Percentiles rank a stretch among this genome's conserved stretches.
Conservation (phyloP, 202 grass and related monocot species). For the Schoenoplectus triqueter region DNA sequence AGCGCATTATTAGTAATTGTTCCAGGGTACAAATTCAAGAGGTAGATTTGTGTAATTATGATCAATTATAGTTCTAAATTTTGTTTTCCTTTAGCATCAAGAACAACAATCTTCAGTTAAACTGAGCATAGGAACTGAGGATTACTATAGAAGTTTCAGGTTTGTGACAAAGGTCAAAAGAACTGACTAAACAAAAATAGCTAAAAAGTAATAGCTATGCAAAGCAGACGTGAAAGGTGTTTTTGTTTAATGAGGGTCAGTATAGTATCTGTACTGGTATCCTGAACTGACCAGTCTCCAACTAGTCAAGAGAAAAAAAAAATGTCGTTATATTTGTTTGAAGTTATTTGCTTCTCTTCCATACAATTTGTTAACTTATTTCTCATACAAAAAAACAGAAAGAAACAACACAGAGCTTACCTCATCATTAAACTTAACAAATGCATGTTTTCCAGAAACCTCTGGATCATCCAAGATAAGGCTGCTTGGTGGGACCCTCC, state of each 20-base stretch:
- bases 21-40: conserved; percentile 5
- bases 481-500: conserved; percentile 70
- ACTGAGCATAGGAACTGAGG: not conserved
- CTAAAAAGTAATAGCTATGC: not conserved
- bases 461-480: conserved; percentile 73
- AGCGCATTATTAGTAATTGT: not conserved
- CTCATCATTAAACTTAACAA: conserved; percentile 70
- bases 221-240: not conserved
- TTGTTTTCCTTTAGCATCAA: not conserved
- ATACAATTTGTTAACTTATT: conserved; percentile 3
- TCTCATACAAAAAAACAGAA: conserved; percentile 33
- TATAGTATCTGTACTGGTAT: not conserved
- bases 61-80: not conserved
- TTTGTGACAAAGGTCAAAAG: not conserved
- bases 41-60: not conserved
- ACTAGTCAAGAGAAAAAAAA: not conserved
- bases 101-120: not conserved
- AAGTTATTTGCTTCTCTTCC: not conserved
- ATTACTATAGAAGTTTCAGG: not conserved
- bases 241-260: conserved; percentile 5
- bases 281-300: conserved; percentile 1
- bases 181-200: conserved; percentile 13
- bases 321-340: conserved; percentile 5
- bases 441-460: conserved; percentile 85
- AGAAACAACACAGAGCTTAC: conserved; percentile 44